Base-by-base conservation (phyloP, 345 rosid genomes). In the Hevea brasiliensis region DNA sequence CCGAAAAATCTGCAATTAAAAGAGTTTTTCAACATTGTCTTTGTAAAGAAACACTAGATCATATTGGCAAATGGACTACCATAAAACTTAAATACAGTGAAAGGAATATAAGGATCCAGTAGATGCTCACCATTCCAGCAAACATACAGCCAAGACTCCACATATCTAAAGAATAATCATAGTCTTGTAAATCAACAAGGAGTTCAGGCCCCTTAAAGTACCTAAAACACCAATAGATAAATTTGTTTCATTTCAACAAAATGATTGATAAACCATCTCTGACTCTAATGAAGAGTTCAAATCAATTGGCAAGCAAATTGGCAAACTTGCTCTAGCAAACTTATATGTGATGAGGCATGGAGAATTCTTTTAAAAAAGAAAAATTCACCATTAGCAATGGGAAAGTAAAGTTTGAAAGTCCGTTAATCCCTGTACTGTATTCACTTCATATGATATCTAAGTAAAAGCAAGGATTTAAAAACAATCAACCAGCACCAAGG, bases 141-240 rank as follows among this genome's bases (percentile, higher is more conserved):
- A 93, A 86, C 92, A 91, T 93, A 78, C 98, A 93, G 72, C 98
- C 98, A 68, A 94, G 94, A 82, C 98, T 94, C 98, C 98, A 94
- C 73, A 94, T 76, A 76, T 94, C 97, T 77, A 94, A 81, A 68
- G 98, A 92, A 79, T 93, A 93, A 83, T 93, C 98, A 79, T 93
- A 91, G 76, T 93, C 97, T 87, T 89, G 93, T 75, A 93, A 87
- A 85, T 91, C 97, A 57, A 94, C 97, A 63, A 94, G 93, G 63
- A 94, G 94, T 86, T 94, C 97, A 8, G 98, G 97, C 71, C 98
- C 98, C 82, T 94, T 94, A 48, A 91, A 94, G 76, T 94, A 91
- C 82, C 98, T 94, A 88, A 72, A 32, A 75, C 15, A 68, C 65
- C 14, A 68, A 2, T 14, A 47, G 51, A 47, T 47, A 47, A 47